These are phyloP conservation scores for Fusarium sp. DNA, from an alignment of 2,329 filamentous ascomycete species.

Conservation along the genomic window DNA sequence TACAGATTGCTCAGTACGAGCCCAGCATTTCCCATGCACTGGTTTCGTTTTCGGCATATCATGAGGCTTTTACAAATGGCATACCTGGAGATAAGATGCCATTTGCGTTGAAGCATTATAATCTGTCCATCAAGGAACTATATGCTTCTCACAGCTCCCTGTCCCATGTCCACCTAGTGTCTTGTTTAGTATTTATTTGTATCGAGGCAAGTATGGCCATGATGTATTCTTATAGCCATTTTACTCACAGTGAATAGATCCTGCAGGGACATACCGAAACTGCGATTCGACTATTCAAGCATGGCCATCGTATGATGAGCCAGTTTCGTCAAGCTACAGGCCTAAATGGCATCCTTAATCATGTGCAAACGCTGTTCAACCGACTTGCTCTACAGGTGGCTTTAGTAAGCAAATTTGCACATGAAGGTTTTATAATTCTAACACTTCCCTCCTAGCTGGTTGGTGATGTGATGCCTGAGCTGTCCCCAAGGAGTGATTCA, in stretches of 20 bases:
- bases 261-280: not conserved
- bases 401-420: not conserved
- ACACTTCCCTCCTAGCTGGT: accelerated
- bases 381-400: not conserved
- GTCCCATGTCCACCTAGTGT: not conserved
- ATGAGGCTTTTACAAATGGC: not conserved
- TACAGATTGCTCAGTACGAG: not conserved
- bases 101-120: not conserved
- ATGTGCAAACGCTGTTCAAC: not conserved
- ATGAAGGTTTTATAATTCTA: accelerated
- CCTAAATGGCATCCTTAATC: not conserved
- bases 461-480: accelerated
- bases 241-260: not conserved
- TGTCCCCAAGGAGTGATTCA: not conserved
- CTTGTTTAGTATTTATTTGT: not conserved
- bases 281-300: not conserved
- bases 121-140: not conserved
- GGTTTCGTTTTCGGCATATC: not conserved
- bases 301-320: not conserved
- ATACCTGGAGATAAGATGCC: accelerated
- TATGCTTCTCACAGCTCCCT: not conserved
- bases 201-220: not conserved
- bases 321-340: not conserved
- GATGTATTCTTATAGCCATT: accelerated
- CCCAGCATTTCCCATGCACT: not conserved